Percentiles rank a stretch among this genome's conserved stretches.
These are phyloP conservation scores for Aschersonia sp. DNA, from an alignment of 2,329 filamentous ascomycete species.

Conservation along the genomic window DNA sequence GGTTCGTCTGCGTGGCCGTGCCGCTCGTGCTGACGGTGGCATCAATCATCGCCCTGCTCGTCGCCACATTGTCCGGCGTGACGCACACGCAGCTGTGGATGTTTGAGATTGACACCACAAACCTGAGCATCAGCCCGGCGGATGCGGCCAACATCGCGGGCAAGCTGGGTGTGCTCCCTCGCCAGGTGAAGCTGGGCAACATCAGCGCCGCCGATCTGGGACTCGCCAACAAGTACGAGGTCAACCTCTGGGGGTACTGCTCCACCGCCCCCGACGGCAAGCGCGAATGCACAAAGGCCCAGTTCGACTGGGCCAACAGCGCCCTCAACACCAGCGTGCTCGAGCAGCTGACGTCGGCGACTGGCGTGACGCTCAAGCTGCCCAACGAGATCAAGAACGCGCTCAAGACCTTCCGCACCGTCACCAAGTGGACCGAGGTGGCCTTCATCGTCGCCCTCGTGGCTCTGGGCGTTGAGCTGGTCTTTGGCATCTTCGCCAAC, in stretches of 20 bases:
- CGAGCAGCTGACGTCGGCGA: conserved; percentile 32
- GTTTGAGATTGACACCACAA: conserved; percentile 45
- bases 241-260: conserved; percentile 85
- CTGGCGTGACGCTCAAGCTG: conserved; percentile 44
- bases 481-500: conserved; percentile 69
- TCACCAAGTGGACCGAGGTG: conserved; percentile 71
- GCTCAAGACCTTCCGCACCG: conserved; percentile 57
- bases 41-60: conserved; percentile 54
- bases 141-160: conserved; percentile 21
- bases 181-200: conserved; percentile 22
- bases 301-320: conserved; percentile 65
- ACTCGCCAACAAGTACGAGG: conserved; percentile 63
- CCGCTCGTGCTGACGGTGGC: conserved; percentile 71
- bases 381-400: conserved; percentile 52
- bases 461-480: conserved; percentile 54
- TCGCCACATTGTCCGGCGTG: conserved; percentile 41
- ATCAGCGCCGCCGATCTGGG: conserved; percentile 43
- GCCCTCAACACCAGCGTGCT: conserved; percentile 49
- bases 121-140: conserved; percentile 30
- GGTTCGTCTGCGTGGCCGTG: conserved; percentile 74
- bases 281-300: conserved; percentile 53
- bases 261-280: conserved; percentile 36
- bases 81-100: conserved; percentile 41
- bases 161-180: conserved; percentile 9
- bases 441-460: conserved; percentile 63